Percentiles rank a stretch among this genome's conserved stretches.
Evolutionary conservation across 805 yeast species (phyloP).

Genomic region (Schwanniomyces sp.): DNA sequence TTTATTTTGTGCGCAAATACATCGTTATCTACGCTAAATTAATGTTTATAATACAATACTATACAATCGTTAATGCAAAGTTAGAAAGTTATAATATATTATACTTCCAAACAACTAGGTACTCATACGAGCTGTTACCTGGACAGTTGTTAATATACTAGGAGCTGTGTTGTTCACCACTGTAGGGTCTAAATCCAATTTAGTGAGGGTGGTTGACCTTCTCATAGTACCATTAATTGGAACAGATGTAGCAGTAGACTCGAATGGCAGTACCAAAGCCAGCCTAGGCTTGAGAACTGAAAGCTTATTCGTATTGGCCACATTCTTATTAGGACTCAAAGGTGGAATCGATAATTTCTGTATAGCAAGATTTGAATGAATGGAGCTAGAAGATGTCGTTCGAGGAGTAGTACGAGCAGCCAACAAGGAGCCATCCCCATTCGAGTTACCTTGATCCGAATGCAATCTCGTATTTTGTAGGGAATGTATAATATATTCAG

Average conservation of each 20-base stretch:
- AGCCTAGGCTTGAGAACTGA: not conserved
- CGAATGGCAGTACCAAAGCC: conserved; percentile 10
- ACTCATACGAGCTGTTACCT: conserved; percentile 42
- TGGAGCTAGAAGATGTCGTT: not conserved
- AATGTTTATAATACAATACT: not conserved
- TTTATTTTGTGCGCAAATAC: conserved; percentile 1
- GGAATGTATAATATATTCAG: not conserved
- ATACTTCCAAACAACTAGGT: conserved; percentile 13
- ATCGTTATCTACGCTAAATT: not conserved
- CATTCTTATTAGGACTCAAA: conserved; percentile 15
- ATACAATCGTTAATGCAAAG: not conserved
- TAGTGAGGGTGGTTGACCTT: conserved; percentile 31
- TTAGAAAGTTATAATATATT: not conserved
- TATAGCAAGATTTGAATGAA: not conserved
- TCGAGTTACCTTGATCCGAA: not conserved
- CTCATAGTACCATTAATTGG: conserved; percentile 15
- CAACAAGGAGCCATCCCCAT: conserved; percentile 9
- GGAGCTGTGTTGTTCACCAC: conserved; percentile 29
- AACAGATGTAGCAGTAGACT: conserved; percentile 6
- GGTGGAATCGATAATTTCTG: conserved; percentile 13
- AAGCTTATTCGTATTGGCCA: conserved; percentile 9
- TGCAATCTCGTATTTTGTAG: not conserved
- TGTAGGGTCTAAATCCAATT: conserved; percentile 29
- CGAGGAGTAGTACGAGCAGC: conserved; percentile 4
- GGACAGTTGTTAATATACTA: conserved; percentile 40